phyloP scores from a whole-genome alignment of 2,329 filamentous ascomycete genomes.

The Coniella lustricola region DNA sequence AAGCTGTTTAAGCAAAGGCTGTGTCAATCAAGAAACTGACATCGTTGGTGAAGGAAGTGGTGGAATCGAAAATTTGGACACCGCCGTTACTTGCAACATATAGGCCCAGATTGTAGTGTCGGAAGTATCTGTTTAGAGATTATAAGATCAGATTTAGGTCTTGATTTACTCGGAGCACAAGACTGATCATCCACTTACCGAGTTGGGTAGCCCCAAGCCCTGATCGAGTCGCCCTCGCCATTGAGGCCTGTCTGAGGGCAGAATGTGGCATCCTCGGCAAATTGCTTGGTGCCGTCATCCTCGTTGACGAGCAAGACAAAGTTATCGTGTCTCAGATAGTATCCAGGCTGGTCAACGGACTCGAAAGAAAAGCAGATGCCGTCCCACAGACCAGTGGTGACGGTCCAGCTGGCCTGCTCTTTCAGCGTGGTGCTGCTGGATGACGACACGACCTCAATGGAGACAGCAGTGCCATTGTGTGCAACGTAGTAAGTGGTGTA shows the following conservation, averaged over 20 bases:
- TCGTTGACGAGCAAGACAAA: constrained; percentile 43
- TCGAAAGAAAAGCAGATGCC: constrained; percentile 55
- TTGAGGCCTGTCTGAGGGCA: constrained; percentile 47
- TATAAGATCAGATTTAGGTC: no score
- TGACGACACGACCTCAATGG: constrained; percentile 48
- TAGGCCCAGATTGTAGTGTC: constrained; percentile 37
- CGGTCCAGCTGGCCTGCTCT: constrained; percentile 45
- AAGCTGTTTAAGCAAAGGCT: constrained; percentile 39
- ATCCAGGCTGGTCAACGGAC: constrained; percentile 49
- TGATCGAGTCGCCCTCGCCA: constrained; percentile 44
- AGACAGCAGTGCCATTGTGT: constrained; percentile 39
- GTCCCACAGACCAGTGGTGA: constrained; percentile 48
- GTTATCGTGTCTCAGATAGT: constrained; percentile 49
- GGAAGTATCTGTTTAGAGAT: constrained; percentile 26
- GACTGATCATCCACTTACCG: constrained; percentile 27
- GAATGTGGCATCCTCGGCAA: constrained; percentile 57
- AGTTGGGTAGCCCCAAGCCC: constrained; percentile 54
- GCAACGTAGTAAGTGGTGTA: constrained; percentile 49
- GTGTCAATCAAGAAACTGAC: constrained; percentile 42
- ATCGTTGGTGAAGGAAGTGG: constrained; percentile 44
- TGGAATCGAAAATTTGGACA: constrained; percentile 45
- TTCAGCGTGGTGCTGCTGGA: constrained; percentile 43
- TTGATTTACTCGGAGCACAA: no score
- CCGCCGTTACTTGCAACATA: constrained; percentile 50
- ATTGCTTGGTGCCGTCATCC: constrained; percentile 48